A percentile compares a stretch with the other conserved stretches of the same genome.
Evolutionary conservation across 176 grass and related monocot species (phyloP).

Genomic region (Paspalum vaginatum): DNA sequence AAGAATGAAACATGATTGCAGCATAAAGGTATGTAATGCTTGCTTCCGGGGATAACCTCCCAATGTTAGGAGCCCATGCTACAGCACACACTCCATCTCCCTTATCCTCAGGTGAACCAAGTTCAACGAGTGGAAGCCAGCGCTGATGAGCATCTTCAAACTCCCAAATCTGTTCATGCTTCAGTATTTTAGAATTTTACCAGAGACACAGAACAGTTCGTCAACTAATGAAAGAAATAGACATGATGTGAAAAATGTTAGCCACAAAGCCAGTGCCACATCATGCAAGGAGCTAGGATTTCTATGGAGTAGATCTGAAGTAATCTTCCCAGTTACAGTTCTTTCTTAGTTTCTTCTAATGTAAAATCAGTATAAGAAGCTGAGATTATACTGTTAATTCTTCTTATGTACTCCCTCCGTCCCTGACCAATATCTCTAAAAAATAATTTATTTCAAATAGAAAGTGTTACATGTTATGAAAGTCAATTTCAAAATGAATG

Average conservation of each 20-base stretch:
- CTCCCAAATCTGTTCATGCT: conserved; percentile 79
- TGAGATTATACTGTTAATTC: background rate
- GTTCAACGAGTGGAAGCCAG: conserved; percentile 82
- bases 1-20: conserved; percentile 13
- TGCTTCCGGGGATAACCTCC: conserved; percentile 59
- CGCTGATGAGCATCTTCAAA: conserved; percentile 91
- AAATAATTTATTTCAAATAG: too few relatives aligned
- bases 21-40: conserved; percentile 22
- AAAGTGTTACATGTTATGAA: too few relatives aligned
- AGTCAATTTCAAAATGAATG: too few relatives aligned
- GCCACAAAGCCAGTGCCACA: conserved; percentile 14
- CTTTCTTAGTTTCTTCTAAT: conserved; percentile 25
- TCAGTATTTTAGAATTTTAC: conserved; percentile 37
- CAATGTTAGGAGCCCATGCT: conserved; percentile 95
- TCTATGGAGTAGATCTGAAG: background rate
- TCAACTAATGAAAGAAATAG: background rate
- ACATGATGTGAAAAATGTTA: background rate
- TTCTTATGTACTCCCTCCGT: background rate
- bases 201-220: background rate
- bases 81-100: conserved; percentile 72
- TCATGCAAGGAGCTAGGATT: conserved; percentile 3
- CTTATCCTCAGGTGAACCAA: conserved; percentile 67
- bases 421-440: too few relatives aligned
- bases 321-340: background rate
- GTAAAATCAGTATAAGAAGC: conserved; percentile 13